These are phyloP conservation scores for Globisporangium yorkense DNA, from an alignment of 352 stramenopile genomes.

Conservation along the genomic window DNA sequence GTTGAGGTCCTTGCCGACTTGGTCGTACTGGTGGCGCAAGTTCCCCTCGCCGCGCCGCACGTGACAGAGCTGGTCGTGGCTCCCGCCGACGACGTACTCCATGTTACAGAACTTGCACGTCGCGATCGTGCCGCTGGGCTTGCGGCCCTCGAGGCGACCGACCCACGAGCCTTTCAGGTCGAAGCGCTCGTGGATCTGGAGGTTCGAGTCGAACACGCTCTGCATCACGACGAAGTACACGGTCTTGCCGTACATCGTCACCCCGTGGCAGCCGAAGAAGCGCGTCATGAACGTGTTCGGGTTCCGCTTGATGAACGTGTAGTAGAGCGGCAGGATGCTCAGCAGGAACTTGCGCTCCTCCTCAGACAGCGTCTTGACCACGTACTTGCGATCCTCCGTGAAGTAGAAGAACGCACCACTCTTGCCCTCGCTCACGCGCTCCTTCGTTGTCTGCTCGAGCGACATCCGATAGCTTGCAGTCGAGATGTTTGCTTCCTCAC, in stretches of 20 bases:
- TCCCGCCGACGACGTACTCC: constrained; percentile 62
- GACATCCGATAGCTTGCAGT: constrained; percentile 60
- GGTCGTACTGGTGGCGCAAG: constrained; percentile 68
- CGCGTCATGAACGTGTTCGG: constrained; percentile 76
- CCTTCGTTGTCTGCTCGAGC: constrained; percentile 67
- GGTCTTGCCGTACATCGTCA: constrained; percentile 84
- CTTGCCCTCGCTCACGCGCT: constrained; percentile 78
- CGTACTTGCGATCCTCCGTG: constrained; percentile 76
- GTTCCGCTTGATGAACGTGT: constrained; percentile 54
- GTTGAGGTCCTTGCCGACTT: constrained; percentile 81
- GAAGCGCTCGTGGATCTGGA: constrained; percentile 79
- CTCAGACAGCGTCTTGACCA: constrained; percentile 75
- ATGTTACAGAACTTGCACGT: constrained; percentile 71
- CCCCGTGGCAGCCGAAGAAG: constrained; percentile 73
- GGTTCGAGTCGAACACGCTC: constrained; percentile 71
- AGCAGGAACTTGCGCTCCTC: constrained; percentile 76
- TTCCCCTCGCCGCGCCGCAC: constrained; percentile 59
- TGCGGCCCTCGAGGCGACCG: constrained; percentile 63
- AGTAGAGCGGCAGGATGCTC: constrained; percentile 66
- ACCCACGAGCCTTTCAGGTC: constrained; percentile 86
- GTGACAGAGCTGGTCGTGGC: constrained; percentile 61
- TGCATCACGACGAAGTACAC: constrained; percentile 86
- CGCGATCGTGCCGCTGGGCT: constrained; percentile 57
- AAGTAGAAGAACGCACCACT: constrained; percentile 84
- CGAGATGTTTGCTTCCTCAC: constrained; percentile 54